Evolutionary conservation across 169 alveolate species (phyloP), one percentile per base, ranked within the genome.

Genomic region (Plasmodium malariae): DNA sequence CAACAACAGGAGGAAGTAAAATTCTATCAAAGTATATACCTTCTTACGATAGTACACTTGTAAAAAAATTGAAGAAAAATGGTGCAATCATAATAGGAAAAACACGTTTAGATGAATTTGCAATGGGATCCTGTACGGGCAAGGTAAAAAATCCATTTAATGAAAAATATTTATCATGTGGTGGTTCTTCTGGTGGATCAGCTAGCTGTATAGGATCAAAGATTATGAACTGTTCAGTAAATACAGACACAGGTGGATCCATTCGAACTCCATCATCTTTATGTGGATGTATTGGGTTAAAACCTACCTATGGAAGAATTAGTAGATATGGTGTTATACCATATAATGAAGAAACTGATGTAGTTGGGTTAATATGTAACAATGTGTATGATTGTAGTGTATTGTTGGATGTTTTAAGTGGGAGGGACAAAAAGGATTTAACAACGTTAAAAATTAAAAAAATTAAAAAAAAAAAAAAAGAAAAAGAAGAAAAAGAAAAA

Each of bases 101-200:
- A 63, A 92, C 96, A 1, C 91, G 40, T 36, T 49, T 93, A 74
- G 91, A 93, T 87, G 95, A 92, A 57, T 93, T 93, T 73, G 96
- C 94, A 7, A 92, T 93, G 74, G 96, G 96, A 0, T 74, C 95
- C 5, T 55, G 87, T 11, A 93, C 96, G 30, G 62, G 57, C 19
- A 69, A 36, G 0, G 93, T 88, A 26, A 54, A 65, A 17, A 93
- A 92, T 71, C 95, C 95, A 17, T 87, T 43, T 72, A 67, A 89
- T 48, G 88, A 55, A 60, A 48, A 62, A 5, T 49, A 55, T 32
- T 26, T 87, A 17, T 80, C 93, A 34, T 78, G 89, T 63, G 96
- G 96, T 63, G 96, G 96, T 0, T 93, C 96, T 1, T 93, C 96
- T 7, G 95, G 96, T n/a, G 96, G 96, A 26, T 85, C 96, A 32